Conservation (phyloP, 2,329 filamentous ascomycete genomes). For the Cordyceps javanica region DNA sequence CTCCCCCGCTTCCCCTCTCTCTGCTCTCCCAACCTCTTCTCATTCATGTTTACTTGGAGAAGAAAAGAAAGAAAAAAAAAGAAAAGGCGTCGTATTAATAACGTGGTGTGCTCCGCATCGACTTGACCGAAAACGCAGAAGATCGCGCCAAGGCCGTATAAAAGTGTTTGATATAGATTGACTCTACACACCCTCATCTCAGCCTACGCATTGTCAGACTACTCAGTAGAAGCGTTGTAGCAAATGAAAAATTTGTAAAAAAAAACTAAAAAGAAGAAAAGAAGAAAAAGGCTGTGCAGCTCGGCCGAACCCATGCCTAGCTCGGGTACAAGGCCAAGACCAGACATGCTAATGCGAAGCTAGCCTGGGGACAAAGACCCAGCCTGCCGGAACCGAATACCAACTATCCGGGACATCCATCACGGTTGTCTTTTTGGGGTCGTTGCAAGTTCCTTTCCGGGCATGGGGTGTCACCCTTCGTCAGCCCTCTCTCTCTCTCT, state of each 20-base stretch:
- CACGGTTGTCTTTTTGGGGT: not conserved
- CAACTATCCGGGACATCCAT: not conserved
- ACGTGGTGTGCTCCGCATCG: too few relatives aligned
- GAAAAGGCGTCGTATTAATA: too few relatives aligned
- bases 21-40: not conserved
- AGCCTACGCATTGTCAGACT: too few relatives aligned
- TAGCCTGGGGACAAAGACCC: not conserved
- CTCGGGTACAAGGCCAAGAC: not conserved
- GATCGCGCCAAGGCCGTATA: too few relatives aligned
- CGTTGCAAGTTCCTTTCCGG: not conserved
- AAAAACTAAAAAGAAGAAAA: not conserved
- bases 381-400: constrained; percentile 8
- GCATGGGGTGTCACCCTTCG: not conserved
- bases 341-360: constrained; percentile 7
- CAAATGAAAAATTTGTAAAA: too few relatives aligned
- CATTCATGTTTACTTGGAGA: not conserved
- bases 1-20: not conserved
- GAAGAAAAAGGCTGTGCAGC: not conserved
- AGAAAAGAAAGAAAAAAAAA: too few relatives aligned
- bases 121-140: too few relatives aligned
- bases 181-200: too few relatives aligned
- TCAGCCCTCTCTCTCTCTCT: not conserved
- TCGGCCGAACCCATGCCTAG: not conserved
- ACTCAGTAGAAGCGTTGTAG: too few relatives aligned
- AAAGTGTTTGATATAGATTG: too few relatives aligned